Base-by-base conservation (phyloP, 176 grass and related monocot species). In the Otatea glauca region DNA sequence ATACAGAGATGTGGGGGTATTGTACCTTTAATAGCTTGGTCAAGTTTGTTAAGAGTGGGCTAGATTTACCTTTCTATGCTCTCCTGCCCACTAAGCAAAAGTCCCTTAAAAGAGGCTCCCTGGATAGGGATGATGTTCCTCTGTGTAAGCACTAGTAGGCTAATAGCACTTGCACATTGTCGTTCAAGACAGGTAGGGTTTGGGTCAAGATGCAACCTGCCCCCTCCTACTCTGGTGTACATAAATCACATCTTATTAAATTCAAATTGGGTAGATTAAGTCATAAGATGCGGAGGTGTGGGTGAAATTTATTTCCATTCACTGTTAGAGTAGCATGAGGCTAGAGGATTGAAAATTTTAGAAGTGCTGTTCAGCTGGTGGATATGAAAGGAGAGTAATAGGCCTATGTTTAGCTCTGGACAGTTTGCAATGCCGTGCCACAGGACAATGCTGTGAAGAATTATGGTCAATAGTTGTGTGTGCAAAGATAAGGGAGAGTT, bases 31-130 rank as follows among this genome's bases (percentile, higher is more conserved):
- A 15, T 72, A 35, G 41, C 5, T 37, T 54, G 21, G 35, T 70
- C 32, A 44, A 43, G 29, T 17, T 70, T 44, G 7, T 79, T 70
- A 71, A 23, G 21, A 17, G 12, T 17, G 32, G 39, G 1, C 24
- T 34, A 79, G 60, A 35, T 83, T 21, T 35, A 49, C 58, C 20
- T 65, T 12, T 64, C 14, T 49, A 41, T 32, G 14, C 8, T 50
- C 44, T 75, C 29, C n/a, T 77, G 49, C 56, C 62, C 63, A 29
- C 6, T 15, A 67, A 84, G 15, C n/a, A 53, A 32, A 65, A 68
- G 47, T 32, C 37, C 35, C 47, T 51, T 75, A 54, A 55, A 41
- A 63, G 21, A 63, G 53, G 15, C 39, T 69, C 25, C n/a, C 27
- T 15, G 49, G 51, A 67, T 72, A 72, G n/a, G 83, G 39, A 18